Evolutionary conservation across 768 basidiomycete species (phyloP).

Genomic region (Kwoniella shandongensis): DNA sequence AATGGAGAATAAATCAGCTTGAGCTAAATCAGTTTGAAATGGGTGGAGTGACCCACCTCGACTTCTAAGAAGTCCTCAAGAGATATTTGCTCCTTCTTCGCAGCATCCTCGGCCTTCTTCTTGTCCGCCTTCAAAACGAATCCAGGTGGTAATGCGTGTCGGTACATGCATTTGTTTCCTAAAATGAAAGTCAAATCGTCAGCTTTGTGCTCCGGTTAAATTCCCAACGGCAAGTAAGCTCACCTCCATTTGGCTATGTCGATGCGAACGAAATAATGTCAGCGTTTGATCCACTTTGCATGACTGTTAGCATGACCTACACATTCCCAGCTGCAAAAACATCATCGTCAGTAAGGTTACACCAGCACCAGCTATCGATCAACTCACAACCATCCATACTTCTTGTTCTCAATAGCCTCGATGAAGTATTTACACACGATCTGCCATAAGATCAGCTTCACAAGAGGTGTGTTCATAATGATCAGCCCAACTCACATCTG

Average conservation of each 20-base stretch:
- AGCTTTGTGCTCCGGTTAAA: background rate
- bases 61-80: slow-evolving; percentile 97
- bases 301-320: no score
- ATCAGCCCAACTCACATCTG: slow-evolving; percentile 64
- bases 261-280: no score
- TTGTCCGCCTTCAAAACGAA: slow-evolving; percentile 92
- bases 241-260: slow-evolving; percentile 39
- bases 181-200: background rate
- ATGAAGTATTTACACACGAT: slow-evolving; percentile 99
- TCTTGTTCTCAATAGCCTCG: slow-evolving; percentile 88
- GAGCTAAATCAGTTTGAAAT: background rate
- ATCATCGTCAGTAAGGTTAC: background rate
- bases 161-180: slow-evolving; percentile 78
- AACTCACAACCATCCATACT: slow-evolving; percentile 60
- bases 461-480: slow-evolving; percentile 3
- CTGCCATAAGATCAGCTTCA: no score
- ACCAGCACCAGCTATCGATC: background rate
- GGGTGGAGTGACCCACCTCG: slow-evolving; percentile 64
- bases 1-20: background rate
- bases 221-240: background rate
- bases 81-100: slow-evolving; percentile 78
- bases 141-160: slow-evolving; percentile 92
- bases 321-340: slow-evolving; percentile 52
- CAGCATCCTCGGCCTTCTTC: slow-evolving; percentile 87
- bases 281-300: no score